Evolutionary conservation across 768 basidiomycete genomes (phyloP).

Genomic region (Fomitopsis serialis): DNA sequence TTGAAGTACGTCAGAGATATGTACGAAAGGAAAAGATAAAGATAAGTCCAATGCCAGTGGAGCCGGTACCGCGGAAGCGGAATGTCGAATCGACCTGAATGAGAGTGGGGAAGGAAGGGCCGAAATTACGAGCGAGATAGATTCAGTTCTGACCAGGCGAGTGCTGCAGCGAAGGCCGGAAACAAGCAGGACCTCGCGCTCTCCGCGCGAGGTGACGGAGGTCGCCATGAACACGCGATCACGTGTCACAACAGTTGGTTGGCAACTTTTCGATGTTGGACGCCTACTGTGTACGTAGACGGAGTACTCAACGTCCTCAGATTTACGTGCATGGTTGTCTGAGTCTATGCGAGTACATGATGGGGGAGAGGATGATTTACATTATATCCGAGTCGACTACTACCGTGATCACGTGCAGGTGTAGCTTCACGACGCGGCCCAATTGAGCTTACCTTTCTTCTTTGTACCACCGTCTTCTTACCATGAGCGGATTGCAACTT

Average conservation of each 20-base stretch:
- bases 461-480: too few relatives aligned
- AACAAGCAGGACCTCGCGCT: background rate
- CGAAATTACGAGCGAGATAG: background rate
- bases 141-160: background rate
- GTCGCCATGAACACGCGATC: slow-evolving; percentile 3
- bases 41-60: background rate
- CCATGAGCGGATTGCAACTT: too few relatives aligned
- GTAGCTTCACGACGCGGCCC: too few relatives aligned
- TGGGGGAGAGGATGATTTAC: too few relatives aligned
- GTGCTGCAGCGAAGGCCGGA: background rate
- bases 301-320: too few relatives aligned
- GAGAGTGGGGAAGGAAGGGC: background rate
- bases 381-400: too few relatives aligned
- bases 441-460: too few relatives aligned
- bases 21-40: background rate
- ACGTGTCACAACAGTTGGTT: background rate
- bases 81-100: background rate
- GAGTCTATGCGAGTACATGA: too few relatives aligned
- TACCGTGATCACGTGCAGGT: too few relatives aligned
- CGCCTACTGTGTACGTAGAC: too few relatives aligned
- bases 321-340: too few relatives aligned
- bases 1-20: background rate
- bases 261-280: too few relatives aligned
- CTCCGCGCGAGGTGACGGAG: background rate
- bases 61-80: background rate